Evolutionary conservation across 148 eudicot genomes (phyloP).

Genomic region (Amaranthus hypochondriacus): DNA sequence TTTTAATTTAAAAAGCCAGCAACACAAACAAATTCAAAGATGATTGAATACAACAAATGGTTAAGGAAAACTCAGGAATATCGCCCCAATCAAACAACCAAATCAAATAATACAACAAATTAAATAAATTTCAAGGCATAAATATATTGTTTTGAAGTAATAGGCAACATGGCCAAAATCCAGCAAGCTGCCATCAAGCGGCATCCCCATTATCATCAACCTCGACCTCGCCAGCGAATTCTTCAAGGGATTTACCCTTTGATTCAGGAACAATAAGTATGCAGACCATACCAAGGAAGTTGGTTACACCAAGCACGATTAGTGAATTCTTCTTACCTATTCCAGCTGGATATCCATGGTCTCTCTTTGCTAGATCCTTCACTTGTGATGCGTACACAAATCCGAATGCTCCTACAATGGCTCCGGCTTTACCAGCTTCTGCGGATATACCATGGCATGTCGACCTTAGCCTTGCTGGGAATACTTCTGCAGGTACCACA

Average conservation of each 20-base stretch:
- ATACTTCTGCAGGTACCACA: constrained; percentile 32
- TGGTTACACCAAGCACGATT: constrained; percentile 30
- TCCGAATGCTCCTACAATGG: constrained; percentile 32
- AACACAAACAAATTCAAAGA: too few species aligned
- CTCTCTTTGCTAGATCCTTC: constrained; percentile 16
- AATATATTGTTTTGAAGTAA: too few species aligned
- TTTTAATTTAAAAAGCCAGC: too few species aligned
- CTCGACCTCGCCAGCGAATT: constrained; percentile 30
- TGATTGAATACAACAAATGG: too few species aligned
- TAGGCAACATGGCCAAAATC: too few species aligned
- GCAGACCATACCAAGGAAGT: constrained; percentile 38
- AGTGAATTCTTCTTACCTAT: constrained; percentile 32
- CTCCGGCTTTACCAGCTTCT: constrained; percentile 32
- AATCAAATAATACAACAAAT: too few species aligned
- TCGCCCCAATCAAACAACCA: too few species aligned
- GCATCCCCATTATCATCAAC: constrained; percentile 4
- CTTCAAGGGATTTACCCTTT: constrained; percentile 52
- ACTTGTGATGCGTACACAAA: constrained; percentile 31
- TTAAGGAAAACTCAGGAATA: too few species aligned
- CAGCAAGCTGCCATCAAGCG: too few species aligned
- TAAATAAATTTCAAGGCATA: too few species aligned
- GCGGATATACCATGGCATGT: constrained; percentile 36
- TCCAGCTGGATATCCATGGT: constrained; percentile 25
- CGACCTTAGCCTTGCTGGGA: constrained; percentile 34
- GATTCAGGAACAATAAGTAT: constrained; percentile 53